Base-by-base conservation (phyloP, 371 early-diverging fungal genomes). In the Thermomucor indicae-seudaticae region DNA sequence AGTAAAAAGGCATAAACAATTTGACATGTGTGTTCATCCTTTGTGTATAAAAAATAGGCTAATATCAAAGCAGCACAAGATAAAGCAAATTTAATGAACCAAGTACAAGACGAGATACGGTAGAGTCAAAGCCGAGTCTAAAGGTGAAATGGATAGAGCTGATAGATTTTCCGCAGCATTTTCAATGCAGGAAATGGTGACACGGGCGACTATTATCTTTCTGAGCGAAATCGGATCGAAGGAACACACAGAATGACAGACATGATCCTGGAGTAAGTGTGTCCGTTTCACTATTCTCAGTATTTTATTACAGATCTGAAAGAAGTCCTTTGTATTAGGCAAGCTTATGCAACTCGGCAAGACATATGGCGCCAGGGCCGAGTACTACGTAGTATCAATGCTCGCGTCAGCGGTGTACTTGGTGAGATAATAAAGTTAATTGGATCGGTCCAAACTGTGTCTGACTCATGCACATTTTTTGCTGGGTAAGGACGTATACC, bases 171-270 rank as follows among this genome's bases (percentile, higher is more conserved):
- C 20, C 24, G 49, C 38, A 72, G 78, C 44, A 60, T 65, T 19
- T 79, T 66, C 51, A 75, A 72, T 47, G 56, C 77, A 8, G 55
- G 59, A 31, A 65, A 60, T 39, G 60, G 63, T 35, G 62, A 62
- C 32, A 65, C 53, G 51, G 51, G 67, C 37, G 84, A 85, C 35
- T 78, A 78, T 55, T 70, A 83, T 46, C 51, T 86, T 38, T 73
- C 69, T 16, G 87, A 86, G 35, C 70, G 87, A 27, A 69, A 70
- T 44, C 60, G 76, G 28, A 77, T 86, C 24, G 84, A 86, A 37
- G 52, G 62, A 6, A 68, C 84, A 23, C 83, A 84, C 61, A 62
- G 72, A 6, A 75, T 85, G 75, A 83, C 84, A 16, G 87, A 86
- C 58, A 73, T 70, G 63, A 77, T 85, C 17, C 59, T 86, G 25